A percentile compares a stretch with the other conserved stretches of the same genome.
Evolutionary conservation across 306 rosid genomes (phyloP).

Genomic region (Lathyrus tuberosus): DNA sequence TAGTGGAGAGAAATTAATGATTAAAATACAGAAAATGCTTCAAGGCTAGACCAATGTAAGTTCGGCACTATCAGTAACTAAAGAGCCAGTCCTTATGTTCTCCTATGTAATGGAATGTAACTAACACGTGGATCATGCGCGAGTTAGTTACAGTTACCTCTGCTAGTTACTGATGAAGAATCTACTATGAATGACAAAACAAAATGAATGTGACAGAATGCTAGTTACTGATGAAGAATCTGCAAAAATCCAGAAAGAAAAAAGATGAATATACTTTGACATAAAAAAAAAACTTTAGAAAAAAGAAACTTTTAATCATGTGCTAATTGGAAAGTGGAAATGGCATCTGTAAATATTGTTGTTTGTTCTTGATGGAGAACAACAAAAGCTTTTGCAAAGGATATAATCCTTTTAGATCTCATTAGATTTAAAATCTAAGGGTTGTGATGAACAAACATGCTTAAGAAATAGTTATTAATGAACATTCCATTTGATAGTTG

Average conservation of each 20-base stretch:
- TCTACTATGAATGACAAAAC: too few relatives aligned
- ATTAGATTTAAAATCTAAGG: neutral
- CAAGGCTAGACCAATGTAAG: constrained; percentile 41
- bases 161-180: neutral
- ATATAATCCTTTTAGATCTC: too few relatives aligned
- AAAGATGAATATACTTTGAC: too few relatives aligned
- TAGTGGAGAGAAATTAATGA: constrained; percentile 38
- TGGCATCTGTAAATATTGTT: neutral
- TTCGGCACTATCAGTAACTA: constrained; percentile 40
- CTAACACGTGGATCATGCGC: constrained; percentile 22
- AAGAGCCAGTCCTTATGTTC: constrained; percentile 26
- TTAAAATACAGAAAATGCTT: constrained; percentile 41
- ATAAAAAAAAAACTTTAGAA: too few relatives aligned
- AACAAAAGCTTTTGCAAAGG: too few relatives aligned
- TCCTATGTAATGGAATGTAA: constrained; percentile 1
- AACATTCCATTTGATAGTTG: too few relatives aligned
- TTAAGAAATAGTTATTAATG: constrained; percentile 4
- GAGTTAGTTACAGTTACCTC: constrained; percentile 1
- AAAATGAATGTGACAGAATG: too few relatives aligned
- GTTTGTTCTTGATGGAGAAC: too few relatives aligned
- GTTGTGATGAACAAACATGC: neutral
- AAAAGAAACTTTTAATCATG: neutral
- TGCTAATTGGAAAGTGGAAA: neutral
- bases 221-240: too few relatives aligned
- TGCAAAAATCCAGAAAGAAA: too few relatives aligned